Base-by-base conservation (phyloP, 2,329 filamentous ascomycete genomes). In the Stachybotrys chlorohalonatus region DNA sequence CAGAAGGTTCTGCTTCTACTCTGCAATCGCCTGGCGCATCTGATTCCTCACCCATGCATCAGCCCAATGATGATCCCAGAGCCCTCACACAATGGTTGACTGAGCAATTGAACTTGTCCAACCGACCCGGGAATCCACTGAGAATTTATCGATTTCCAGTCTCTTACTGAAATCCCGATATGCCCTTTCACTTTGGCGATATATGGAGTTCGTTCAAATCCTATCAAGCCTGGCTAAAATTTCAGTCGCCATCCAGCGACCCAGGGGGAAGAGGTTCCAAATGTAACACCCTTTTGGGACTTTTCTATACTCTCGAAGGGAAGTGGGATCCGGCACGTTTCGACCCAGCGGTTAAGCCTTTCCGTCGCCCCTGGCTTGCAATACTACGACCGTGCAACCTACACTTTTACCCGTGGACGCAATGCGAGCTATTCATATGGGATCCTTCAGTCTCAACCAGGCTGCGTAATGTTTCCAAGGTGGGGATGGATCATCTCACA, bases 381-480 rank as follows among this genome's bases (percentile, higher is more conserved):
- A 60, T 80, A 13, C 73, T 75, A 55, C 73, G 81, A 11, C 73
- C 76, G 0, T 60, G 66, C 5, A 66, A 75, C n/a, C 66, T 70
- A 1, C 69, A 75, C 54, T 13, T 8, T 1, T 63, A 53, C 24
- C 59, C 63, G 1, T 75, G 68, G 62, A 58, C 2, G 0, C 52
- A 53, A 2, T 70, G 71, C 2, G 80, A 84, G 59, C 59, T 84
- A 11, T 67, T 84, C 6, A 78, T 84, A 46, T 83, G 80, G 80
- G 81, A 84, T 57, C 55, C 68, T 1, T 59, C 64, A 1, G 66
- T 69, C 7, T 59, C 56, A 1, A 58, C 64, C 1, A 67, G 62
- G 31, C 36, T 42, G 36, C 36, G 9, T 42, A 13, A 13, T 9
- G 9, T 13, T 13, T 9, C 9, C 8, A 13, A 42, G 36, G 36